Conservation (phyloP, 306 rosid species). For the Inga laurina region DNA sequence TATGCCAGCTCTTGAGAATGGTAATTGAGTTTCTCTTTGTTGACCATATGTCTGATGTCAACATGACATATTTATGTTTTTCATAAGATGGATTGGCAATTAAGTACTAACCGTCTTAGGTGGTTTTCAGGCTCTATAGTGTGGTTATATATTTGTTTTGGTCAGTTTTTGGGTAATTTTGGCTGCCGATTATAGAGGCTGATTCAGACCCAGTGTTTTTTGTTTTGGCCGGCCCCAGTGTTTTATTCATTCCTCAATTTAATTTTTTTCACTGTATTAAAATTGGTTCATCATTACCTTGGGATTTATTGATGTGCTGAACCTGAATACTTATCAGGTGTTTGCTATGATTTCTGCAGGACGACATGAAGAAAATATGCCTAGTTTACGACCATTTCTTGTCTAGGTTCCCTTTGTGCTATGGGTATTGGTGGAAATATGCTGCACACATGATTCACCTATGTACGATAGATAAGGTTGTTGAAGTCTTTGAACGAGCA, state of each 20-base stretch:
- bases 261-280: background rate
- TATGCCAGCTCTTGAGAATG: slow-evolving; percentile 12
- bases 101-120: background rate
- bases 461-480: slow-evolving; percentile 65
- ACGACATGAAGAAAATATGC: slow-evolving; percentile 55
- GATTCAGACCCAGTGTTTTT: background rate
- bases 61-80: background rate
- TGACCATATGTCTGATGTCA: slow-evolving; percentile 6
- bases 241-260: too few relatives aligned
- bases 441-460: slow-evolving; percentile 59
- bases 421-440: slow-evolving; percentile 88
- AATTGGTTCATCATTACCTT: background rate
- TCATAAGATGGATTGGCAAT: background rate
- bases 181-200: background rate
- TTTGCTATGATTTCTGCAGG: slow-evolving; percentile 53
- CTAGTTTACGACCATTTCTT: slow-evolving; percentile 70
- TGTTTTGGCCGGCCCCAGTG: background rate
- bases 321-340: background rate
- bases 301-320: background rate
- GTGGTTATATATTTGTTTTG: background rate
- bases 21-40: slow-evolving; percentile 9
- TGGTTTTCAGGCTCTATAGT: background rate
- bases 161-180: background rate
- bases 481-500: slow-evolving; percentile 79
- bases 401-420: slow-evolving; percentile 81